A percentile compares a stretch with the other conserved stretches of the same genome.
These are phyloP conservation scores for Neofusicoccum parvum DNA, from an alignment of 2,329 filamentous ascomycete genomes.

Conservation along the genomic window DNA sequence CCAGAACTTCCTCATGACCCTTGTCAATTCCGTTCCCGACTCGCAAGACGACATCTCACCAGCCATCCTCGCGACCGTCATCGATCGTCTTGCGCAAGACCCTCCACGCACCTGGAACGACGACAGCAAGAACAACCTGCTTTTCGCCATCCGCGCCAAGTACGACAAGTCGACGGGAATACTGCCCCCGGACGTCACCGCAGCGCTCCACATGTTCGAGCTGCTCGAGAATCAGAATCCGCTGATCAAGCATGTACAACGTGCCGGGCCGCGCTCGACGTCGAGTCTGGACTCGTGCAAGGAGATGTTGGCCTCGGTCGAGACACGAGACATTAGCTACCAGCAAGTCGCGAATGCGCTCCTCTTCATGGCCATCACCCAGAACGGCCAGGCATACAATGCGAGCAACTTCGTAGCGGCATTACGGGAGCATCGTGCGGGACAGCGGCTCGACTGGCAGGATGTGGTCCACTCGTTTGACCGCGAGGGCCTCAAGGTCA, in stretches of 20 bases:
- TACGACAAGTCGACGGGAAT: constrained; percentile 55
- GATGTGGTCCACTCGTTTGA: constrained; percentile 80
- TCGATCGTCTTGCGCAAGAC: constrained; percentile 85
- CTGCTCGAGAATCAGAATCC: constrained; percentile 63
- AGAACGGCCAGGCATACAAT: constrained; percentile 65
- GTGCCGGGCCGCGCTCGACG: constrained; percentile 73
- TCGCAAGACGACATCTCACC: constrained; percentile 68
- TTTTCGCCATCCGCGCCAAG: constrained; percentile 65
- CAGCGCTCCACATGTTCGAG: constrained; percentile 69
- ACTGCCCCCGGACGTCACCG: constrained; percentile 69
- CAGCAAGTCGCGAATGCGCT: constrained; percentile 81
- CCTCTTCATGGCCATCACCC: constrained; percentile 67
- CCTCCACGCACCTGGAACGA: constrained; percentile 85
- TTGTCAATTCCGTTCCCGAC: constrained; percentile 62
- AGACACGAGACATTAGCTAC: constrained; percentile 69
- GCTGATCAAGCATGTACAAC: constrained; percentile 68
- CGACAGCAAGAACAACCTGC: constrained; percentile 68
- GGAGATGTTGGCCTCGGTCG: constrained; percentile 59
- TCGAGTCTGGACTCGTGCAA: constrained; percentile 70
- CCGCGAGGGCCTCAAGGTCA: constrained; percentile 73
- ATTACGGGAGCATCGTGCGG: constrained; percentile 57
- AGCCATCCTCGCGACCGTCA: constrained; percentile 73
- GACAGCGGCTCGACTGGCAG: constrained; percentile 63
- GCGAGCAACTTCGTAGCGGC: constrained; percentile 67
- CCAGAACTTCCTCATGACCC: constrained; percentile 72